phyloP scores from a whole-genome alignment of 2,329 filamentous ascomycete species.

The Trichoderma sp. region DNA sequence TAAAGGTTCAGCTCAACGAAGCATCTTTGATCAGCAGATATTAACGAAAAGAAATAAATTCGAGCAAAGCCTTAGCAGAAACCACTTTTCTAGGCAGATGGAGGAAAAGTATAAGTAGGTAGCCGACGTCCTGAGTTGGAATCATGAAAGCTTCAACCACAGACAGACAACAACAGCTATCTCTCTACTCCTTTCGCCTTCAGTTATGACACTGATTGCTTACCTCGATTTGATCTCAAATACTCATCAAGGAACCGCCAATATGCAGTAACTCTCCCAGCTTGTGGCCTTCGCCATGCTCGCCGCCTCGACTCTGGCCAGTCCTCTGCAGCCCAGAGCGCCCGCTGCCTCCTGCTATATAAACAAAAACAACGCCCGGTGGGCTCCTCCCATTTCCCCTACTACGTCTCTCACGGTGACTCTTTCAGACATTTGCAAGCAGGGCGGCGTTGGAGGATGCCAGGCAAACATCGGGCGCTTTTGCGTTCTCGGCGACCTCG shows the following conservation, averaged over 20 bases:
- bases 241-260: neutral
- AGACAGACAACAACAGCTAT: neutral
- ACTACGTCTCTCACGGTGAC: neutral
- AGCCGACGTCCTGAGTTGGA: neutral
- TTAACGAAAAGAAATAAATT: neutral
- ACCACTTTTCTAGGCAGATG: neutral
- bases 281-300: neutral
- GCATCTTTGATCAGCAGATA: neutral
- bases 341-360: neutral
- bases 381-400: neutral
- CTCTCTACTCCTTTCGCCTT: neutral
- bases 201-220: neutral
- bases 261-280: neutral
- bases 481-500: neutral
- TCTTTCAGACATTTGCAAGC: neutral
- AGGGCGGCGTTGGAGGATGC: neutral
- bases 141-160: neutral
- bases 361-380: neutral
- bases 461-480: neutral
- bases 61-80: neutral
- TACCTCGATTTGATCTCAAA: neutral
- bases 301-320: neutral
- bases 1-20: neutral
- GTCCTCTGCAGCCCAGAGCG: neutral
- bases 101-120: neutral